phyloP scores from a whole-genome alignment of 352 stramenopile genomes.

The Stramenopiles sp. region DNA sequence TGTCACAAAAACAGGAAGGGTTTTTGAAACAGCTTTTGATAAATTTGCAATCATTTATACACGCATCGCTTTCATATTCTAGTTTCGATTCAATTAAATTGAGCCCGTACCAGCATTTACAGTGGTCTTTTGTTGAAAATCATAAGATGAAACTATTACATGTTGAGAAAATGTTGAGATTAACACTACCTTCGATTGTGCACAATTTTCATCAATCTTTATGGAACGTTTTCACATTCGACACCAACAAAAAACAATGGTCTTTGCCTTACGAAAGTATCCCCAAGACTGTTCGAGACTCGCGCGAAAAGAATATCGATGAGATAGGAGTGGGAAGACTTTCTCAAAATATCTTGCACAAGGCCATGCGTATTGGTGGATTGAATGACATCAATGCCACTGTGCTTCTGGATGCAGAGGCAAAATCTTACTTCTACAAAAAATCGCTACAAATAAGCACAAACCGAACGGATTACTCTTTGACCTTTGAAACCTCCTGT shows the following conservation, averaged over 20 bases:
- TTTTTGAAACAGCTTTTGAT: neutral
- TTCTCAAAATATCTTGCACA: too few relatives aligned
- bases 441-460: too few relatives aligned
- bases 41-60: neutral
- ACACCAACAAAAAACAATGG: neutral
- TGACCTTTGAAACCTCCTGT: too few relatives aligned
- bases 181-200: neutral
- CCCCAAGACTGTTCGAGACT: neutral
- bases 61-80: neutral
- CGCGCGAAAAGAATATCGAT: too few relatives aligned
- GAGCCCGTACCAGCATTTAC: conserved; percentile 1
- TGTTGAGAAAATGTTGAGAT: neutral
- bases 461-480: too few relatives aligned
- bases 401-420: too few relatives aligned
- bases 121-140: neutral
- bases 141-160: neutral
- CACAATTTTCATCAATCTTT: neutral
- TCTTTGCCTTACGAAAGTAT: neutral
- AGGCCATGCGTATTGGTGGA: too few relatives aligned
- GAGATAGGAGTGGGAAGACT: too few relatives aligned
- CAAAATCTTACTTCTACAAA: too few relatives aligned
- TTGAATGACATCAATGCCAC: too few relatives aligned
- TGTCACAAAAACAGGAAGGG: neutral
- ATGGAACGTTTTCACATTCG: neutral
- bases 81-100: neutral